Base-by-base conservation (phyloP, 2,329 filamentous ascomycete species). In the Metarhizium robertsii region DNA sequence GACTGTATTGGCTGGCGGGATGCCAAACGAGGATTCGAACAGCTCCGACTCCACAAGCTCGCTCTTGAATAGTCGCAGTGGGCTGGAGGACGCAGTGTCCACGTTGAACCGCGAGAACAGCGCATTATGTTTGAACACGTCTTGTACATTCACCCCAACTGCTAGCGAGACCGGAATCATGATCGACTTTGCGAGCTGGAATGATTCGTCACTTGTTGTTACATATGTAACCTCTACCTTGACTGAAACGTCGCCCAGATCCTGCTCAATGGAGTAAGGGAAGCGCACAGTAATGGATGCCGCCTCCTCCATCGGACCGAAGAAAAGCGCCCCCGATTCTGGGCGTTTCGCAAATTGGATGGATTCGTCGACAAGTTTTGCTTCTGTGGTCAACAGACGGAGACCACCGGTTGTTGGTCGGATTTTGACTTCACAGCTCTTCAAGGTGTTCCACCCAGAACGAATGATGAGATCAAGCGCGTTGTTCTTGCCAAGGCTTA, bases 81-180 rank as follows among this genome's bases (percentile, higher is more conserved):
- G 94, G 34, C 86, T 85, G 29, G 81, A 69, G 55, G 79, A 89
- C 1, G 90, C 87, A 0, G 92, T 91, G 13, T 90, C 91, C 53
- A 99, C 86, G 14, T 89, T 95, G 68, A 99, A 99, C 10, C 87
- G 86, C 0, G 92, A 96, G 65, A 94, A 94, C 0, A 97, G 77
- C 0, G 83, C 79, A 7, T 84, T 75, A 59, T 90, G 84, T 67
- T 96, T 95, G 75, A 97, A 97, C 32, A 95, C 83, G 63, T 99
- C 94, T 64, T 97, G 92, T 6, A 99, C 94, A 61, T 97, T 97
- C 59, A 99, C 94, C 3, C 92, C 92, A 3, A 99, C 78, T 0
- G 90, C 89, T 4, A 99, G 76, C 1, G 87, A 80, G 2, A 94
- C 86, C 2, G 85, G 80, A 20, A 95, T 77, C 3, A 78, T 81